Base-by-base conservation (phyloP, 257 asterid genomes). In the Jacaranda mimosifolia region DNA sequence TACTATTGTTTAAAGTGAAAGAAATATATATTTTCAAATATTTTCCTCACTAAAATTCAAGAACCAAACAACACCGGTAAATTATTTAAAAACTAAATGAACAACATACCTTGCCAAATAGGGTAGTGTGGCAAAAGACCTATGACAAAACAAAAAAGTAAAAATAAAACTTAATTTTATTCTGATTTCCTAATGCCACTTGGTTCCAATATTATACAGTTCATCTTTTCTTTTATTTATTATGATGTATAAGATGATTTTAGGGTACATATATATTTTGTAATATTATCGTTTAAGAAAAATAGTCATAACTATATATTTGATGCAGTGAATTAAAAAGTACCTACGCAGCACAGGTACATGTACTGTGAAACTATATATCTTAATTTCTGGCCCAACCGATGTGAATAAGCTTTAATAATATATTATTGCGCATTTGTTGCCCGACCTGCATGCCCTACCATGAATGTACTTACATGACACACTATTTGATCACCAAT, bases 31-130 rank as follows among this genome's bases (percentile, higher is more conserved):
- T 26, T 26, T 26, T 26, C 32, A 26, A 26, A 26, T 26, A 26
- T 26, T 26, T 26, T 26, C 2, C 32, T 26, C 32, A 26, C 32
- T 26, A 26, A 26, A 26, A 26, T 26, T 26, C 2, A 26, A 26
- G 32, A 26, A 26, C 32, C 32, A 26, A 26, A 26, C 32, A 40
- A 17, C 15, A 65, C 32, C 52, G n/a, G 40, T 40, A 65, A 70
- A 70, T 52, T 51, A 51, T 21, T 52, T 51, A 4, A 36, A 60
- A 69, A 52, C 32, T 52, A 70, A 52, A 51, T 70, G 63, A 70
- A 52, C 26, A 26, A 35, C 75, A 52, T 52, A 51, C 11, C 63
- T 35, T 35, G 62, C 63, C 60, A 12, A 32, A 39, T 49, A 5
- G 63, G 75, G 35, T 19, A 6, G 35, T 35, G 53, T 26, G 32